These are phyloP conservation scores for Pseudopyrenochaeta lycopersici DNA, from an alignment of 2,329 filamentous ascomycete species.

Conservation along the genomic window DNA sequence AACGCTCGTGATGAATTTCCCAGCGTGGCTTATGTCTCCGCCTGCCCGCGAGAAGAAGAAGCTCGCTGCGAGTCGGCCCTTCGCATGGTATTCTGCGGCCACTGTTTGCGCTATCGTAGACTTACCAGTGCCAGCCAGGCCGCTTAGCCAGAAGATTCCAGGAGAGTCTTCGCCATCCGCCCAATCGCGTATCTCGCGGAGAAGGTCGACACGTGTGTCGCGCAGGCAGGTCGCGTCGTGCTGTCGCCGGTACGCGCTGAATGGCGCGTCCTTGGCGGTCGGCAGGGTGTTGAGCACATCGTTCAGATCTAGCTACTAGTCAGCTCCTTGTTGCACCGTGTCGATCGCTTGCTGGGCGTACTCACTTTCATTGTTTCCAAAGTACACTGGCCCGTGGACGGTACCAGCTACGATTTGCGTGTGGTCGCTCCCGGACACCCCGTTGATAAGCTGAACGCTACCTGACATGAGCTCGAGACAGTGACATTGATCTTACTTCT, in stretches of 20 bases:
- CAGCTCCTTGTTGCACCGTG: too few relatives aligned
- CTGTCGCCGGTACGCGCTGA: slow-evolving; percentile 28
- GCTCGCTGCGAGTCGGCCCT: slow-evolving; percentile 18
- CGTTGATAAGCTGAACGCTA: too few relatives aligned
- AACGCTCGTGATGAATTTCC: slow-evolving; percentile 21
- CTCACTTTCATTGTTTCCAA: too few relatives aligned
- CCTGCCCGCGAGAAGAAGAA: slow-evolving; percentile 30
- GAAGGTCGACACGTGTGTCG: slow-evolving; percentile 31
- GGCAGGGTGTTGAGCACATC: too few relatives aligned
- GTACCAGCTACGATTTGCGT: too few relatives aligned
- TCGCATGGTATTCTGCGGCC: slow-evolving; percentile 18
- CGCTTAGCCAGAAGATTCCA: slow-evolving; percentile 41
- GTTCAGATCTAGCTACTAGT: too few relatives aligned
- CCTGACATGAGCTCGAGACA: too few relatives aligned
- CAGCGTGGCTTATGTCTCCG: slow-evolving; percentile 15
- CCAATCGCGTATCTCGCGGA: slow-evolving; percentile 32
- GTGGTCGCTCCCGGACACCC: too few relatives aligned
- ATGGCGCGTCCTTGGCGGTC: slow-evolving; percentile 24
- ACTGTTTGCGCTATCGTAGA: slow-evolving; percentile 43
- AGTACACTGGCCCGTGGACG: too few relatives aligned
- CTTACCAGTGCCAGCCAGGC: slow-evolving; percentile 44
- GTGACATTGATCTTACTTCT: too few relatives aligned
- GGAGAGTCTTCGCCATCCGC: slow-evolving; percentile 14
- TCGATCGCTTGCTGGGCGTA: too few relatives aligned
- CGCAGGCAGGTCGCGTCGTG: slow-evolving; percentile 29